Percentiles rank a stretch among this genome's conserved stretches.
phyloP scores from a whole-genome alignment of 768 basidiomycete genomes.

The Panaeolus papilionaceus region DNA sequence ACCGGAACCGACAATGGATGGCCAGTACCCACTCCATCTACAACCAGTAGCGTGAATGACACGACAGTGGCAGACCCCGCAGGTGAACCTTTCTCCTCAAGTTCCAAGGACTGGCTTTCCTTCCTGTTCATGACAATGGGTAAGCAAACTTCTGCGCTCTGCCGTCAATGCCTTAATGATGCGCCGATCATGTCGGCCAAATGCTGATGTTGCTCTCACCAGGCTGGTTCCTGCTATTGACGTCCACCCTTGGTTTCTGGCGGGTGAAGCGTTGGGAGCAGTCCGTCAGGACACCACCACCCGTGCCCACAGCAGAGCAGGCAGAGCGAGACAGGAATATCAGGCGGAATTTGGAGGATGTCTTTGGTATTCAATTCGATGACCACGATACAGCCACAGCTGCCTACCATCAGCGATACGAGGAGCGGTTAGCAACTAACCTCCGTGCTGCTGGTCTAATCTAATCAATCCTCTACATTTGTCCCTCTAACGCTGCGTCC shows the following conservation, averaged over 20 bases:
- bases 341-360: slow-evolving; percentile 54
- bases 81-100: slow-evolving; percentile 37
- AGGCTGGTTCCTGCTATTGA: slow-evolving; percentile 93
- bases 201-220: slow-evolving; percentile 16
- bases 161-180: not conserved
- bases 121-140: slow-evolving; percentile 92
- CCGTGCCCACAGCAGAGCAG: slow-evolving; percentile 49
- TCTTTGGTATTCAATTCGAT: slow-evolving; percentile 54
- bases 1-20: slow-evolving; percentile 14
- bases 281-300: slow-evolving; percentile 58
- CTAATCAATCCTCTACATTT: slow-evolving; percentile 31
- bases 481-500: not conserved
- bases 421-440: slow-evolving; percentile 54
- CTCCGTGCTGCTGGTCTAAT: slow-evolving; percentile 61
- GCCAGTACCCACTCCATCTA: slow-evolving; percentile 7
- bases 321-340: slow-evolving; percentile 57
- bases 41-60: slow-evolving; percentile 19
- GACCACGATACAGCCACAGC: slow-evolving; percentile 22
- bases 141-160: slow-evolving; percentile 31
- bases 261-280: slow-evolving; percentile 86
- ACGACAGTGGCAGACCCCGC: slow-evolving; percentile 29
- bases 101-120: slow-evolving; percentile 87
- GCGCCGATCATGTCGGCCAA: not conserved
- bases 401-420: slow-evolving; percentile 41
- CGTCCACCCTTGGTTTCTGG: slow-evolving; percentile 83